Conservation (phyloP, 768 basidiomycete species). For the Kwoniella europaea region DNA sequence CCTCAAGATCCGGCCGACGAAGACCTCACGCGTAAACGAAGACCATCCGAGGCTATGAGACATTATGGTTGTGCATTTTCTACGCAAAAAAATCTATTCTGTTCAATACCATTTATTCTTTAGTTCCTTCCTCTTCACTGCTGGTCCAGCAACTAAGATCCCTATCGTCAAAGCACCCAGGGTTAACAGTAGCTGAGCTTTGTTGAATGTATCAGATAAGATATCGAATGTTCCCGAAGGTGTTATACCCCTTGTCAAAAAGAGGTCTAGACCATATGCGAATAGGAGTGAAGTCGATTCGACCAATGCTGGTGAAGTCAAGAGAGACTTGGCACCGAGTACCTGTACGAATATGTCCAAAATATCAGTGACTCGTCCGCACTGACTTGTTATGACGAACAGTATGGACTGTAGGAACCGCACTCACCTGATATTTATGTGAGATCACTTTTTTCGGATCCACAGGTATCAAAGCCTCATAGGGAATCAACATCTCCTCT, state of each 20-base stretch:
- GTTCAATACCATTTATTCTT: constrained; percentile 55
- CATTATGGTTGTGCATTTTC: not conserved
- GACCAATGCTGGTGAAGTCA: constrained; percentile 80
- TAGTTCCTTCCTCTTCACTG: constrained; percentile 63
- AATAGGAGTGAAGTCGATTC: constrained; percentile 92
- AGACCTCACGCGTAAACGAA: too few species aligned
- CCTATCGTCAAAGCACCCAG: constrained; percentile 72
- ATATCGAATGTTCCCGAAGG: constrained; percentile 93
- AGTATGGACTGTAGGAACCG: not conserved
- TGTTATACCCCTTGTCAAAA: constrained; percentile 74
- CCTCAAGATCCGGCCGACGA: too few species aligned
- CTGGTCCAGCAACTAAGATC: constrained; percentile 80
- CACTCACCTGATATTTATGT: constrained; percentile 65
- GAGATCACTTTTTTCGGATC: constrained; percentile 69
- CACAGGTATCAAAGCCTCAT: constrained; percentile 76
- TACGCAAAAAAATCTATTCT: not conserved
- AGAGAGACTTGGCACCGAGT: constrained; percentile 69
- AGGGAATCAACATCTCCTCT: constrained; percentile 84
- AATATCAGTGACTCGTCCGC: constrained; percentile 8
- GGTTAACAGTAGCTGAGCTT: constrained; percentile 83
- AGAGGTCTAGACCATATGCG: constrained; percentile 85
- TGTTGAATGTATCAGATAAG: constrained; percentile 89
- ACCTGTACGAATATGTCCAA: constrained; percentile 62
- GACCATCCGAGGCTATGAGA: not conserved
- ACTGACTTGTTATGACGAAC: too few species aligned